phyloP scores from a whole-genome alignment of 768 basidiomycete genomes.

The Cubamyces lactineus region DNA sequence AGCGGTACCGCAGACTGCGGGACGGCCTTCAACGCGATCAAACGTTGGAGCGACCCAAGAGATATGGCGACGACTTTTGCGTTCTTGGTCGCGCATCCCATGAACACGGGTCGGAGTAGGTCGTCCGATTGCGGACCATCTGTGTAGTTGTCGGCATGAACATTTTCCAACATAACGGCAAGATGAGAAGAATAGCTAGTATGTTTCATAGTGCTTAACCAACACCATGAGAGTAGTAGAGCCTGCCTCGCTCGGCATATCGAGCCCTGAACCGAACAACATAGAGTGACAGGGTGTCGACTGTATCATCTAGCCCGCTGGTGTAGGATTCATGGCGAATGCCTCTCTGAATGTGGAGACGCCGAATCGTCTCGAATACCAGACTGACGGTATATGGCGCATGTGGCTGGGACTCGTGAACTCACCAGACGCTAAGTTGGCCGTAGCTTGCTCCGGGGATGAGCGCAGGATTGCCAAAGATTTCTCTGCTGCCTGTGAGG shows the following conservation, averaged over 20 bases:
- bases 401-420: slow-evolving; percentile 45
- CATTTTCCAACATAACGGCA: background rate
- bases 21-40: slow-evolving; percentile 86
- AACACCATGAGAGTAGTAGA: too few species aligned
- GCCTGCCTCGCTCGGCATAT: too few species aligned
- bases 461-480: slow-evolving; percentile 78
- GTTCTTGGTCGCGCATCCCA: slow-evolving; percentile 92
- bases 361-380: too few species aligned
- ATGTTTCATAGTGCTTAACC: too few species aligned
- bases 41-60: slow-evolving; percentile 86
- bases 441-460: slow-evolving; percentile 80
- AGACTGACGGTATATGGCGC: slow-evolving; percentile 44
- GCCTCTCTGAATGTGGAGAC: too few species aligned
- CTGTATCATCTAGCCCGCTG: too few species aligned
- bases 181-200: too few species aligned
- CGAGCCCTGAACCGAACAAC: too few species aligned
- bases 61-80: slow-evolving; percentile 94
- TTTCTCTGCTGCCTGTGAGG: slow-evolving; percentile 80
- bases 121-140: slow-evolving; percentile 82
- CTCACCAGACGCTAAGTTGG: slow-evolving; percentile 73
- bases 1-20: slow-evolving; percentile 76
- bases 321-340: too few species aligned
- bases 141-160: slow-evolving; percentile 30
- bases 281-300: too few species aligned
- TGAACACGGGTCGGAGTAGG: slow-evolving; percentile 84